Evolutionary conservation across 2,329 filamentous ascomycete genomes (phyloP), one percentile per base, ranked within the genome.

Genomic region (Fusarium sp.): DNA sequence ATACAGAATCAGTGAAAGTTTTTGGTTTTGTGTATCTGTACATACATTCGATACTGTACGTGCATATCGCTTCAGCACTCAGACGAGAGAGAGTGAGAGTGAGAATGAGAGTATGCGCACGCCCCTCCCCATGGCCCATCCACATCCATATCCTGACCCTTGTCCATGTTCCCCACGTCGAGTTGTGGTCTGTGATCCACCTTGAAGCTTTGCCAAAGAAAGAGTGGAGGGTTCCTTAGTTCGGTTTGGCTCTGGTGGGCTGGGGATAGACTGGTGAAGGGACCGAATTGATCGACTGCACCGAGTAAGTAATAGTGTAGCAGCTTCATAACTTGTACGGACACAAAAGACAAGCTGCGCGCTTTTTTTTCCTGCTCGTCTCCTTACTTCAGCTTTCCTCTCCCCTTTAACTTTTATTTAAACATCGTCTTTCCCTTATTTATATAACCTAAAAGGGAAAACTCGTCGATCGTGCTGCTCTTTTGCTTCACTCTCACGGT

Each of bases 311-410:
- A 54, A 62, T 66, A 71, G 64, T 54, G 60, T 64, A 64, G 62
- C 64, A 76, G 66, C 69, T 74, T 77, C 75, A 77, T 77, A 77
- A 75, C 70, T 77, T 62, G 64, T 61, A 74, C 67, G 57, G 65
- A 64, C 75, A 77, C 72, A 73, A 76, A 77, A 76, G 73, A 75
- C 44, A 53, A 76, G 73, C 69, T 77, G 76, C 76, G 76, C 76
- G 74, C 74, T 78, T 78, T 77, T 54, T 77, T 59, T 18, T n/a
- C n/a, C 64, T 56, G 28, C 32, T 74, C 61, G n/a, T 59, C 54
- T 57, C 64, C 32, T 44, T 65, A 52, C 63, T 57, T 33, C 52
- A 60, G 56, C 43, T 53, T 42, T 40, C 25, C 21, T 52, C 33
- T 65, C 42, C 35, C 71, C 53, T 59, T 64, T 50, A 35, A 50